These are phyloP conservation scores for Penicillium sp. DNA, from an alignment of 2,329 filamentous ascomycete genomes.

Conservation along the genomic window DNA sequence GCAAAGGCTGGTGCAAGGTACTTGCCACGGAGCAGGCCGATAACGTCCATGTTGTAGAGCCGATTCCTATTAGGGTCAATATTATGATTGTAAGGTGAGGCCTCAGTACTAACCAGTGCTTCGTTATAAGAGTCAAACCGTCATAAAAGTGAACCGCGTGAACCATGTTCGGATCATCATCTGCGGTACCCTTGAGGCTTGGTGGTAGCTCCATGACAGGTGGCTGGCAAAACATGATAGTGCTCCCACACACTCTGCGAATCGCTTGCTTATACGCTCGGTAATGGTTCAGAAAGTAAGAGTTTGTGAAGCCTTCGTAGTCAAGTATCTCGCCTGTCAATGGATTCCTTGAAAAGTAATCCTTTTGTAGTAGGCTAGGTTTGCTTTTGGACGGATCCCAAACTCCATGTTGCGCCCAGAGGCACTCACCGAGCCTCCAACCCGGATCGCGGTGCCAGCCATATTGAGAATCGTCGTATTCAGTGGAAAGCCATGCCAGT, in stretches of 20 bases:
- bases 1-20: slow-evolving; percentile 88
- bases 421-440: slow-evolving; percentile 93
- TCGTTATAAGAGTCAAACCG: slow-evolving; percentile 92
- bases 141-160: slow-evolving; percentile 97
- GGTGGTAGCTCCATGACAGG: slow-evolving; percentile 91
- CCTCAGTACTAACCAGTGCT: slow-evolving; percentile 67
- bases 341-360: slow-evolving; percentile 83
- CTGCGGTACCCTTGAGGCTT: slow-evolving; percentile 75
- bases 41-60: slow-evolving; percentile 92
- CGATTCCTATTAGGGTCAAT: slow-evolving; percentile 61
- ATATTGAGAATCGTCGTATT: slow-evolving; percentile 82
- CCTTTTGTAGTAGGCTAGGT: slow-evolving; percentile 74
- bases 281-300: slow-evolving; percentile 86
- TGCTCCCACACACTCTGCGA: slow-evolving; percentile 71
- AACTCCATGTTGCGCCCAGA: slow-evolving; percentile 96
- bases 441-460: slow-evolving; percentile 82
- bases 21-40: slow-evolving; percentile 83
- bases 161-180: slow-evolving; percentile 86
- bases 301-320: slow-evolving; percentile 84
- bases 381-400: slow-evolving; percentile 70
- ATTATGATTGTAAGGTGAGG: background rate
- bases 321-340: slow-evolving; percentile 69
- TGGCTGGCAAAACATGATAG: slow-evolving; percentile 87
- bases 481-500: slow-evolving; percentile 74
- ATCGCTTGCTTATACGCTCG: slow-evolving; percentile 72